Conservation (phyloP, 768 basidiomycete genomes). For the Lactarius hengduanensis region DNA sequence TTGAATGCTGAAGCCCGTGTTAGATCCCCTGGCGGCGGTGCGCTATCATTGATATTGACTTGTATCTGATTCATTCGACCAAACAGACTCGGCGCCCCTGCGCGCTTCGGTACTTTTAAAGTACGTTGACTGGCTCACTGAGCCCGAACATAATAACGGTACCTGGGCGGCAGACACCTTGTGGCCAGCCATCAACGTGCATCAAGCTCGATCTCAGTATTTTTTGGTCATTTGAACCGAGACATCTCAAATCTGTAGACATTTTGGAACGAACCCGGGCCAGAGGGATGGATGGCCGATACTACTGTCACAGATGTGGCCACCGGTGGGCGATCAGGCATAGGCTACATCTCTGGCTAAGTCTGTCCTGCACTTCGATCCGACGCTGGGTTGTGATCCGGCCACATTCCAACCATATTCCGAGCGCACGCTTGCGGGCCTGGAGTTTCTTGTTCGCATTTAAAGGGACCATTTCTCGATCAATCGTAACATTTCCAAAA, state of each 20-base stretch:
- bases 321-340: neutral
- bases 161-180: neutral
- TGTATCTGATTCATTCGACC: neutral
- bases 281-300: slow-evolving; percentile 6
- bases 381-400: slow-evolving; percentile 20
- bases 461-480: slow-evolving; percentile 17
- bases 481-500: neutral
- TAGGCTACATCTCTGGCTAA: neutral
- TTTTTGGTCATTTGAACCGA: no score
- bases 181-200: slow-evolving; percentile 16
- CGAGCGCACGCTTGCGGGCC: slow-evolving; percentile 1
- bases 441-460: slow-evolving; percentile 7
- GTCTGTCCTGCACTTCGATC: slow-evolving; percentile 20
- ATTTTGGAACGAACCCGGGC: no score
- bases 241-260: no score
- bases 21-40: no score
- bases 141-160: no score
- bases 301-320: slow-evolving; percentile 16
- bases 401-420: no score
- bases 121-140: no score
- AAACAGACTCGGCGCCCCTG: neutral
- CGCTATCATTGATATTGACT: no score
- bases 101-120: no score
- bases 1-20: no score
- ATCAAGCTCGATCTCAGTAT: no score